Conservation (phyloP, 257 asterid genomes). For the Solanum habrochaites region DNA sequence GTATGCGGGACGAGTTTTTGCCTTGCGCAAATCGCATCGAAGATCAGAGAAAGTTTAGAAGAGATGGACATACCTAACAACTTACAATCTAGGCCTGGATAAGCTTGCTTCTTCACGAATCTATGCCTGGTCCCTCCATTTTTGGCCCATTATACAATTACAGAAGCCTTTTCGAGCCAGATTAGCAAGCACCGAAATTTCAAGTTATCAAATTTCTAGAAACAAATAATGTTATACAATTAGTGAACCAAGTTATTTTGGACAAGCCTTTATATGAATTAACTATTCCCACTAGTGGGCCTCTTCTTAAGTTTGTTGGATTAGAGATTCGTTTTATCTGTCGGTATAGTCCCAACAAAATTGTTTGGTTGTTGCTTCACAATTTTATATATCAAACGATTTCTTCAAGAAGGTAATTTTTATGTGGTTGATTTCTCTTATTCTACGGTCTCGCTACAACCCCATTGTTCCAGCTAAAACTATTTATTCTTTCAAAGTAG, state of each 20-base stretch:
- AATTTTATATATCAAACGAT: not conserved
- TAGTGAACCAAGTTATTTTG: not conserved
- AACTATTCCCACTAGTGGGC: not conserved
- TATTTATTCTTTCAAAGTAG: not conserved
- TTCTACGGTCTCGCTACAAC: not conserved
- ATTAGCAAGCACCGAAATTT: not conserved
- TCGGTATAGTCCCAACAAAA: not conserved
- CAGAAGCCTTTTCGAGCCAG: not conserved
- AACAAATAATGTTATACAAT: too few species aligned
- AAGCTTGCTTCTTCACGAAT: not conserved
- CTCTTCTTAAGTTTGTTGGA: not conserved
- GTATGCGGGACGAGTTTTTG: not conserved
- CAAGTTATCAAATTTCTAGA: not conserved
- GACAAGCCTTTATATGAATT: not conserved
- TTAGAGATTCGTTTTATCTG: not conserved
- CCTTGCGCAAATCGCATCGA: not conserved
- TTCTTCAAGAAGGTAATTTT: not conserved
- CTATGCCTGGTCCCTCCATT: not conserved
- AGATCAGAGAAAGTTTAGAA: too few species aligned
- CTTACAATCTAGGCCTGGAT: not conserved
- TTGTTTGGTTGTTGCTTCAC: rapidly evolving
- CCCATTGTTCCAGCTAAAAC: not conserved
- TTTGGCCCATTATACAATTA: not conserved
- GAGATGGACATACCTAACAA: not conserved
- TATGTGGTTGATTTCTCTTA: not conserved